Evolutionary conservation across 768 basidiomycete species (phyloP), one percentile per base, ranked within the genome.

Genomic region (Leccinum subgranulosum): DNA sequence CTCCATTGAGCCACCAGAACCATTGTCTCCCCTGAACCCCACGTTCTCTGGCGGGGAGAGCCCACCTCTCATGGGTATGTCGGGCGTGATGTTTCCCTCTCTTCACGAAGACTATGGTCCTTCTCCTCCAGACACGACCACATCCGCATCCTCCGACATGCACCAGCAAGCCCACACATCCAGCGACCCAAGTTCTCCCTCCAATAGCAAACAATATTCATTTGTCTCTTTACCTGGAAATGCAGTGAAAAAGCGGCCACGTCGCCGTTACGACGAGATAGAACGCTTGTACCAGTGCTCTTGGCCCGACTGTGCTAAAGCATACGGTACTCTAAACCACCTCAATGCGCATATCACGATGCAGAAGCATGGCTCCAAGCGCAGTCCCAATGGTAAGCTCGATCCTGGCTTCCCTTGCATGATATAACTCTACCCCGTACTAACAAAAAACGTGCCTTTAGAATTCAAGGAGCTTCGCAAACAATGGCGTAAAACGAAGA

Each of bases 401-500:
- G 23, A 36, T 41, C 14, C 48, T 48, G 11, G 7, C 17, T 21
- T 50, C 51, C 59, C 51, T 5, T 27, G 25, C 6, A 43, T 25
- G 36, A 7, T 12, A 21, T 36, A 10, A 29, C 15, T 27, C 51
- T 43, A 11, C 23, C 2, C 11, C 47, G 36, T 54, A 10, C 55
- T 71, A 31, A 72, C 50, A 12, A 27, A 48, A 51, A 45, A 3
- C 17, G 12, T 47, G 1, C 25, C 39, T 56, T 7, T 60, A 98
- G 96, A 98, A 78, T 99, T 98, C 81, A 98, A 96, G 69, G 96
- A 98, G 69, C 84, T 98, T 66, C 87, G 96, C 56, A 98, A 95
- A 73, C 88, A 90, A 65, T 97, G 96, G 94, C 86, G 94, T 43
- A 92, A 92, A 77, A 83, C 86, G 63, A 97, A 95, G 78, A 94